Percentiles rank a stretch among this genome's conserved stretches.
Evolutionary conservation across 306 rosid genomes (phyloP).

Genomic region (Dalbergia oliveri): DNA sequence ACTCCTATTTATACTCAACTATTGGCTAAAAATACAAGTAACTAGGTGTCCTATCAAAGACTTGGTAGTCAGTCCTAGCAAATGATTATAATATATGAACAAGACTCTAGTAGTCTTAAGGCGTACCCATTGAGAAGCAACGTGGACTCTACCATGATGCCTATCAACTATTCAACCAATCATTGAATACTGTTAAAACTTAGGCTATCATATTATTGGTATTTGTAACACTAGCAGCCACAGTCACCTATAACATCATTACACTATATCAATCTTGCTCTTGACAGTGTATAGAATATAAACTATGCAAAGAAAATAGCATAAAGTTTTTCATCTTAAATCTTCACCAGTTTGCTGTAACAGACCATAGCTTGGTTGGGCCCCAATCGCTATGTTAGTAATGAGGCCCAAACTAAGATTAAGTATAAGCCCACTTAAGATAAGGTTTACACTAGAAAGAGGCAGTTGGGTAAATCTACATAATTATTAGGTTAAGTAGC

Average conservation of each 20-base stretch:
- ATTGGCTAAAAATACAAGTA: too few relatives aligned
- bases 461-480: too few relatives aligned
- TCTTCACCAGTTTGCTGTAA: constrained; percentile 13
- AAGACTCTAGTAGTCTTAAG: not conserved
- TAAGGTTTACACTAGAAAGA: too few relatives aligned
- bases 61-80: not conserved
- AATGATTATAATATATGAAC: not conserved
- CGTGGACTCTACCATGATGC: constrained; percentile 18
- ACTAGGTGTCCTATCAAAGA: too few relatives aligned
- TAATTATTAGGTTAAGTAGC: too few relatives aligned
- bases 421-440: too few relatives aligned
- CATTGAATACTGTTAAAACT: too few relatives aligned
- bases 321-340: constrained; percentile 5
- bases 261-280: constrained; percentile 9
- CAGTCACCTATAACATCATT: constrained; percentile 8
- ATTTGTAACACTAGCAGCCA: constrained; percentile 25
- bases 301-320: constrained; percentile 29
- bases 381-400: too few relatives aligned
- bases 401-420: too few relatives aligned
- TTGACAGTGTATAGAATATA: constrained; percentile 7
- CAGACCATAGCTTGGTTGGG: too few relatives aligned
- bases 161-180: too few relatives aligned
- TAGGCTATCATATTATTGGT: not conserved
- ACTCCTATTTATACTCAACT: too few relatives aligned
- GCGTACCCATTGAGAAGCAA: constrained; percentile 23